Base-by-base conservation (phyloP, 805 yeast genomes). In the Saturnispora hagleri region DNA sequence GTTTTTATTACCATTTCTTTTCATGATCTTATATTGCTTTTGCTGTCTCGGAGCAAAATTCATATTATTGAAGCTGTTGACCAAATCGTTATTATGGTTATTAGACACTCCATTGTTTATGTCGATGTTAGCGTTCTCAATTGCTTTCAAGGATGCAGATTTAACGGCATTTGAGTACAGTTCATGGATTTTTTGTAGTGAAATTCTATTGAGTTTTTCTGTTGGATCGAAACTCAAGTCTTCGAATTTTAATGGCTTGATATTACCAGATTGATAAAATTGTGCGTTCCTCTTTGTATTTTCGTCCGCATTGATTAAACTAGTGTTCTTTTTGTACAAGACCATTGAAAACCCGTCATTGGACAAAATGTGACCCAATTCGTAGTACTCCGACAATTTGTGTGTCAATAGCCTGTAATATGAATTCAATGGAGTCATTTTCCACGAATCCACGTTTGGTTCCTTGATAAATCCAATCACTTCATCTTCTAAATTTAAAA, bases 341-440 rank as follows among this genome's bases (percentile, higher is more conserved):
- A 69, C 72, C 72, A 69, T 69, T 13, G 80, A 73, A 48, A 69
- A 69, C 9, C 80, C 81, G 53, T 75, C 81, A 57, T 73, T 77
- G 12, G 79, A 67, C 44, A 74, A 57, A 8, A 73, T 73, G 60
- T 85, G 90, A 43, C 80, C 81, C 51, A 84, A 63, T 24, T 72
- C 69, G 60, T 83, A 82, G 62, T 82, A 83, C 38, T 80, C 84
- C 4, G 89, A 86, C 35, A 84, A 68, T 57, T 83, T 85, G 64
- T 86, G 90, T 0, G 84, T 74, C 50, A 86, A 66, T 45, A 86
- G 68, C 57, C 91, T 69, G 57, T 79, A 81, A 62, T 81, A 85
- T 2, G 89, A 81, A 63, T 85, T 85, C 74, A 80, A 75, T 6
- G 85, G 77, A 40, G 70, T 71, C 60, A 78, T 61, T 55, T 71